Evolutionary conservation across 2,329 filamentous ascomycete genomes (phyloP).

Genomic region (Fusarium torreyae): DNA sequence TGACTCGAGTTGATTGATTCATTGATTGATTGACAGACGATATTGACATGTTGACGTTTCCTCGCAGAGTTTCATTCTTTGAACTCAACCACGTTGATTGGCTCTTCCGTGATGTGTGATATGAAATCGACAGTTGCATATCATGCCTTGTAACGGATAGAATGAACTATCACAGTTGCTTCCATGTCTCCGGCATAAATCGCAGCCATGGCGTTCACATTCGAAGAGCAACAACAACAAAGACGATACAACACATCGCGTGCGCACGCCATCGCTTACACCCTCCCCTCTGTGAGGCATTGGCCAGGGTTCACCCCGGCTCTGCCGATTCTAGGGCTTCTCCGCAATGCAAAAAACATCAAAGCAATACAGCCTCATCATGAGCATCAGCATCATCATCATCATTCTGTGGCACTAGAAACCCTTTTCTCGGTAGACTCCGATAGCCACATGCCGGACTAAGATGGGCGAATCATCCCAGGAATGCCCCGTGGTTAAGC

Average conservation of each 20-base stretch:
- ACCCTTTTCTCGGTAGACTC: conserved; percentile 37
- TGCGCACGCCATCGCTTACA: conserved; percentile 44
- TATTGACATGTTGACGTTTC: conserved; percentile 17
- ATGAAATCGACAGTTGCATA: conserved; percentile 4
- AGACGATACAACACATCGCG: conserved; percentile 34
- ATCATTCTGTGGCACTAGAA: conserved; percentile 15
- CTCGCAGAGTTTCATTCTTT: conserved; percentile 6
- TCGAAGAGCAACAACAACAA: conserved; percentile 13
- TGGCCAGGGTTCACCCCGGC: conserved; percentile 44
- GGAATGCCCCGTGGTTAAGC: conserved; percentile 37
- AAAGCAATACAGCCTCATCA: conserved; percentile 35
- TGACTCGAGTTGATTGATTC: conserved; percentile 11
- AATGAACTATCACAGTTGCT: not conserved
- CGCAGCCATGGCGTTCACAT: conserved; percentile 6
- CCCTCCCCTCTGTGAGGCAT: conserved; percentile 20
- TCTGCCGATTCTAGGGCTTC: conserved; percentile 38
- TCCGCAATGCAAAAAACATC: conserved; percentile 38
- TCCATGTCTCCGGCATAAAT: conserved; percentile 8
- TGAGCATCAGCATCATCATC: conserved; percentile 26
- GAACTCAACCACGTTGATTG: not conserved
- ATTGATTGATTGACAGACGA: not conserved
- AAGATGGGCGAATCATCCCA: conserved; percentile 34
- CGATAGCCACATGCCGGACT: conserved; percentile 31
- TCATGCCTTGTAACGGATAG: not conserved
- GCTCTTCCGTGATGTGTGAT: not conserved